Conservation (phyloP, 140 eudicot genomes). For the Bidens hawaiensis region DNA sequence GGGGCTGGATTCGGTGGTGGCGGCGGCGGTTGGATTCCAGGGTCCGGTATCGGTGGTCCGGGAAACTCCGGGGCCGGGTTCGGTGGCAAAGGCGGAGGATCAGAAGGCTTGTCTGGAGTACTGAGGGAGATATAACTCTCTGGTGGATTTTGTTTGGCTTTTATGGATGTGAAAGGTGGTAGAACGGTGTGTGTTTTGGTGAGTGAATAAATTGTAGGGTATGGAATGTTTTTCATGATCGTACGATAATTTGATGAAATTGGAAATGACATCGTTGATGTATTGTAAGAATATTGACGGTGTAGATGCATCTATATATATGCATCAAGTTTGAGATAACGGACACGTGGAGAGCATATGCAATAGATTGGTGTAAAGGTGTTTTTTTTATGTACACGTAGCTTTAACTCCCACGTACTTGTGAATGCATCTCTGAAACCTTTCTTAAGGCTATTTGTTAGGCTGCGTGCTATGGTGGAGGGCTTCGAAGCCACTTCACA, state of each 20-base stretch:
- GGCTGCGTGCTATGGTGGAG: no score
- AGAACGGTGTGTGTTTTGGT: conserved; percentile 8
- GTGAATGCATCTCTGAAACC: no score
- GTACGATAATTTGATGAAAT: conserved; percentile 12
- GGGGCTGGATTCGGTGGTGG: conserved; percentile 23
- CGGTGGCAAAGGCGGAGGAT: conserved; percentile 44
- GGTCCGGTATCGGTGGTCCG: no score
- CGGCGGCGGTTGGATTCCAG: no score
- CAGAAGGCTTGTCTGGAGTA: conserved; percentile 41
- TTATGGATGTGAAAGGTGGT: conserved; percentile 13
- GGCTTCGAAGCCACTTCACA: no score
- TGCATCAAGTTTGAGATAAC: background rate
- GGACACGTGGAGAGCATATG: conserved; percentile 25
- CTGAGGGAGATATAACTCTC: background rate
- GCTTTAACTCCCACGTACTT: no score
- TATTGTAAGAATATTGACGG: background rate
- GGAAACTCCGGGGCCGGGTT: no score
- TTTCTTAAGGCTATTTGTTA: no score
- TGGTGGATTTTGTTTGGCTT: background rate
- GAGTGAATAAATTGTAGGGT: conserved; percentile 14
- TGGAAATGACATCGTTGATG: conserved; percentile 10
- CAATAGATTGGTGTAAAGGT: background rate
- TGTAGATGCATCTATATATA: background rate
- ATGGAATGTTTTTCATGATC: conserved; percentile 11
- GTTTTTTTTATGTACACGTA: conserved; percentile 12